Conservation (phyloP, 208 protist genomes). For the Polymyxa betae region DNA sequence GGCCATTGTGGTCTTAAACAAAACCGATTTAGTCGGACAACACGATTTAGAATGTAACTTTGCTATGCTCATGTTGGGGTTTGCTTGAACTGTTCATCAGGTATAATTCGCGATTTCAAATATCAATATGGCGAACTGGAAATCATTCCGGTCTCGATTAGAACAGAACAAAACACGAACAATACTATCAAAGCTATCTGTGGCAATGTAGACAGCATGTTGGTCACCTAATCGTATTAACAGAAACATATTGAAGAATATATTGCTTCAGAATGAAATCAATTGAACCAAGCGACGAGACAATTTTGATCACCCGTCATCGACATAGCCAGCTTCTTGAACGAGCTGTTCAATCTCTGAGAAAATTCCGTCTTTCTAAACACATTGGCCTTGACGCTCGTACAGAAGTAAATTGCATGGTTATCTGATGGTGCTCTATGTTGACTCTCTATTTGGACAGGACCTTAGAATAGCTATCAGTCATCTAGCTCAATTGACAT, state of each 20-base stretch:
- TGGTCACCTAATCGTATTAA: too few relatives aligned
- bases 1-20: background rate
- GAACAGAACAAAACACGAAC: background rate
- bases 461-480: background rate
- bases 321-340: background rate
- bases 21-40: slow-evolving; percentile 37
- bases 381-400: background rate
- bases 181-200: background rate
- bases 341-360: background rate
- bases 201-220: background rate
- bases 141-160: background rate
- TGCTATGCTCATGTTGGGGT: background rate
- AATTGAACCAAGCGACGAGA: too few relatives aligned
- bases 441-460: background rate
- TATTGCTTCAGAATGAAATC: too few relatives aligned
- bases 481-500: background rate
- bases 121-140: background rate
- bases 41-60: background rate
- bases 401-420: background rate
- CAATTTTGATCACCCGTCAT: background rate
- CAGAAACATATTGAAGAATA: too few relatives aligned
- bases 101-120: background rate
- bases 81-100: background rate
- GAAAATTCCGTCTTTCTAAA: background rate
- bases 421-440: background rate